Percentiles rank a stretch among this genome's conserved stretches.
phyloP scores from a whole-genome alignment of 108 stramenopile species.

The Cyclotella baltica region DNA sequence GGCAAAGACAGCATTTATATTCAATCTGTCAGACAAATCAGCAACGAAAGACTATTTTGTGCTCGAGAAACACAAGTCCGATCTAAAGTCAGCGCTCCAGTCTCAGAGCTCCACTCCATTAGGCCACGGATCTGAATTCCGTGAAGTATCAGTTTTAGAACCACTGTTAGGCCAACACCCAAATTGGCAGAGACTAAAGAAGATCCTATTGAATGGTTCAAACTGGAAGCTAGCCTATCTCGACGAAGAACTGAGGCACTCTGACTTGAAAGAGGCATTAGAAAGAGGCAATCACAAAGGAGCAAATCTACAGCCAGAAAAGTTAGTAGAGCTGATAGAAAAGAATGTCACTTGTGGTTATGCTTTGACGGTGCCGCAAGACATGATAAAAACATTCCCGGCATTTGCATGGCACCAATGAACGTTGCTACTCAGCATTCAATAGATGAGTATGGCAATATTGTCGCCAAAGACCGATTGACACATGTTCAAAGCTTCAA shows the following conservation, averaged over 20 bases:
- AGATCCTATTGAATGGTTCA: constrained; percentile 6
- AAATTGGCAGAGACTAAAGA: constrained; percentile 9
- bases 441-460: constrained; percentile 22
- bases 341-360: constrained; percentile 1
- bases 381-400: constrained; percentile 12
- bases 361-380: neutral
- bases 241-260: neutral
- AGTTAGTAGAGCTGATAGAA: neutral
- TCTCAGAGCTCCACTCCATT: constrained; percentile 8
- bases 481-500: constrained; percentile 35
- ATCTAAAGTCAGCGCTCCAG: constrained; percentile 1
- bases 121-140: constrained; percentile 33
- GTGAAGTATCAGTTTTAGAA: neutral
- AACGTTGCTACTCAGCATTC: constrained; percentile 18
- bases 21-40: neutral
- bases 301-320: constrained; percentile 6
- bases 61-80: neutral
- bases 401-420: constrained; percentile 14
- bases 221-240: constrained; percentile 10
- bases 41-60: neutral
- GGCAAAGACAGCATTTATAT: neutral
- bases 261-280: constrained; percentile 21
- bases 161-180: constrained; percentile 20
- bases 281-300: constrained; percentile 29
- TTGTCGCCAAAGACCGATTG: constrained; percentile 16